A percentile compares a stretch with the other conserved stretches of the same genome.
Evolutionary conservation across 305 asterid species (phyloP).

Genomic region (Fraxinus latifolia): DNA sequence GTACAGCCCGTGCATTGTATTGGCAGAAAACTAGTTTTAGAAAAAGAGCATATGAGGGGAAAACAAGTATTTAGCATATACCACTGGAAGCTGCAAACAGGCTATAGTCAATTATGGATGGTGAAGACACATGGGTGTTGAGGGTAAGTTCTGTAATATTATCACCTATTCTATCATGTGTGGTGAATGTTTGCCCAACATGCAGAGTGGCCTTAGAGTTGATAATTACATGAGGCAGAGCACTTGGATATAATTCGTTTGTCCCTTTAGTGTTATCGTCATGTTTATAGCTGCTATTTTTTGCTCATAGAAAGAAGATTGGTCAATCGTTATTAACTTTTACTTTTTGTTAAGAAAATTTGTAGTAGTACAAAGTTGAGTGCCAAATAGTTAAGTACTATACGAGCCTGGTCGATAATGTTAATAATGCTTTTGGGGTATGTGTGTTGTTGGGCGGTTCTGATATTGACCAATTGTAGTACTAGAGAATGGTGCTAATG

Average conservation of each 20-base stretch:
- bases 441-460: not conserved
- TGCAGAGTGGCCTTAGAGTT: not conserved
- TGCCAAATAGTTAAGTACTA: not conserved
- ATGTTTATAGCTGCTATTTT: not conserved
- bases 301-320: not conserved
- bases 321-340: not conserved
- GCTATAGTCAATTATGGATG: not conserved
- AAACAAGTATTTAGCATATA: not conserved
- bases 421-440: not conserved
- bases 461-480: not conserved
- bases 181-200: not conserved
- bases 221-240: not conserved
- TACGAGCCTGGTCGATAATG: not conserved
- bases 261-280: not conserved
- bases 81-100: not conserved
- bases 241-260: not conserved
- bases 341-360: not conserved
- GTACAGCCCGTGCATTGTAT: too few relatives aligned
- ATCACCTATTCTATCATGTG: not conserved
- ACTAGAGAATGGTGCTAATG: not conserved
- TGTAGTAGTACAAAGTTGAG: not conserved
- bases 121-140: not conserved
- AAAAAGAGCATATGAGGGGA: not conserved
- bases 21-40: not conserved
- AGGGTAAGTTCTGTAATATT: not conserved